phyloP scores from a whole-genome alignment of 306 rosid species.

The Prosopis cineraria region DNA sequence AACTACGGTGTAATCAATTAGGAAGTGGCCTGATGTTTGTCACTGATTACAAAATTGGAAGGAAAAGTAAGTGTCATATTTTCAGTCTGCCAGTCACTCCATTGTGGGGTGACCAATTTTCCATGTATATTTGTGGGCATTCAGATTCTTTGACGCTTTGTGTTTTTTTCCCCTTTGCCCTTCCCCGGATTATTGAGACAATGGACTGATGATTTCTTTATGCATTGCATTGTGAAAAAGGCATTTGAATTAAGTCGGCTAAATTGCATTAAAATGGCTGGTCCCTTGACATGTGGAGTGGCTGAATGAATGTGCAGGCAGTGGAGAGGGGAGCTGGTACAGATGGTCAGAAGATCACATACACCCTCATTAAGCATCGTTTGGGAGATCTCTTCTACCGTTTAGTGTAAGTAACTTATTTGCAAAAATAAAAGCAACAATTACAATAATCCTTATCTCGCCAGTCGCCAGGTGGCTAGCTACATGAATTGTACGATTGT shows the following conservation, averaged over 20 bases:
- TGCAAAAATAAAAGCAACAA: too few relatives aligned
- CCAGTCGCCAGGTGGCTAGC: too few relatives aligned
- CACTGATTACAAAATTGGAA: neutral
- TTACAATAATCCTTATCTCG: too few relatives aligned
- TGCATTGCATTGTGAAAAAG: slow-evolving; percentile 30
- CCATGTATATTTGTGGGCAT: slow-evolving; percentile 9
- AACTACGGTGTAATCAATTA: slow-evolving; percentile 30
- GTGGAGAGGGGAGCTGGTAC: slow-evolving; percentile 97
- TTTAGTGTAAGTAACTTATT: slow-evolving; percentile 72
- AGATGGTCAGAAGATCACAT: slow-evolving; percentile 91
- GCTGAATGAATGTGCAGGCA: slow-evolving; percentile 70
- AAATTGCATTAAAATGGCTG: slow-evolving; percentile 14
- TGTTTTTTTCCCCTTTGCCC: slow-evolving; percentile 29
- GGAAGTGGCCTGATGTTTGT: slow-evolving; percentile 19
- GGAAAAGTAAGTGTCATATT: neutral
- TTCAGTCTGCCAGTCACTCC: neutral
- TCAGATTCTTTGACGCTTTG: slow-evolving; percentile 1
- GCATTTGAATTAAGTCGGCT: slow-evolving; percentile 11
- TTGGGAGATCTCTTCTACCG: slow-evolving; percentile 98
- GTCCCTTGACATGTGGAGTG: slow-evolving; percentile 34
- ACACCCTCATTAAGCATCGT: slow-evolving; percentile 89
- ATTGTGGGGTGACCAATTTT: neutral
- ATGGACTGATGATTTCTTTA: neutral
- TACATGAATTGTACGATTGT: too few relatives aligned
- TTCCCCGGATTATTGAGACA: neutral